Base-by-base conservation (phyloP, 2,329 filamentous ascomycete genomes). In the Blastomyces percursus region DNA sequence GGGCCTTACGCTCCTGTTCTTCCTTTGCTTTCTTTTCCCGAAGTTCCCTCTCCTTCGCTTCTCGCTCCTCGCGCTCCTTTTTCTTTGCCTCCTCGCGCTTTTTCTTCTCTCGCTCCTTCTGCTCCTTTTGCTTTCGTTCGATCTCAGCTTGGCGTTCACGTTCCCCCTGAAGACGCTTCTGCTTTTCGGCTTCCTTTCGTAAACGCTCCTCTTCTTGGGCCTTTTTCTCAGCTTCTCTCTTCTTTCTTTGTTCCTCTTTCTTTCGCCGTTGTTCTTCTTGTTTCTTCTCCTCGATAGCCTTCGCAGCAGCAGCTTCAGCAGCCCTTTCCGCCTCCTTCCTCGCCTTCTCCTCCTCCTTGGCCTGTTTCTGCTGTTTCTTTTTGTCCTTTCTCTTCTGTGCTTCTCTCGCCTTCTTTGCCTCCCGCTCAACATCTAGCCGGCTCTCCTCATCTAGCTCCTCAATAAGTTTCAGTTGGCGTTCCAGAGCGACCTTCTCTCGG, bases 331-430 rank as follows among this genome's bases (percentile, higher is more conserved):
- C 91, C 54, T 97, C 93, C 69, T 86, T 89, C 63, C 85, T 87
- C 42, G 91, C 89, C 75, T 90, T 92, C 72, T 96, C 92, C 72
- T 96, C 93, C n/a, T 93, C 90, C 67, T 89, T 86, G 2, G 86
- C 87, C 72, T 91, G 87, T 76, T 93, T 95, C 78, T 96, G 93
- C 71, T 91, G 86, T 27, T 87, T 87, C 66, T 92, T 91, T 79
- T 93, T 96, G 71, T 96, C 92, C 76, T 96, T 97, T 73, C 90
- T 90, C 81, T 94, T 96, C 74, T 96, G 90, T 19, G 94, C 92
- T 71, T 96, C 93, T 71, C 91, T 91, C 57, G 91, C 89, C 75
- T 93, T 96, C 79, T 96, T 96, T 24, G 90, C 91, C 73, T 94
- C 92, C 66, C 89, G 88, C 74, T 93, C 84, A 60, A 86, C 84